These are phyloP conservation scores for Boletus bicolor DNA, from an alignment of 768 basidiomycete genomes.

Conservation along the genomic window DNA sequence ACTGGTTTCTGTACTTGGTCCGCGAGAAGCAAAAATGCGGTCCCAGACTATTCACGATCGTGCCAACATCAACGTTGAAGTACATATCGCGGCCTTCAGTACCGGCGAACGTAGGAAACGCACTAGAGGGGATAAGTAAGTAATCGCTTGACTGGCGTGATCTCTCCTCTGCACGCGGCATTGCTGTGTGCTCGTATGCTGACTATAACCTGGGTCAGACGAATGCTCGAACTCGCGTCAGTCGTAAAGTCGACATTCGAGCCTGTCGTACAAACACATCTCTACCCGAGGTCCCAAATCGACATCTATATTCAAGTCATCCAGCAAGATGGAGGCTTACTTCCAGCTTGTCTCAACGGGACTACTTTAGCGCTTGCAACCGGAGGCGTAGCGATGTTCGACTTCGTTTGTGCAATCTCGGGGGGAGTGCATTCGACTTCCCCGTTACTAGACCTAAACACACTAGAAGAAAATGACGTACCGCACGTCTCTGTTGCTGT, in stretches of 20 bases:
- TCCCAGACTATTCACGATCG: constrained; percentile 83
- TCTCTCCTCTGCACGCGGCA: not conserved
- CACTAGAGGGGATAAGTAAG: constrained; percentile 84
- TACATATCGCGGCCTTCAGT: constrained; percentile 84
- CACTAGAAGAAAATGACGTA: constrained; percentile 86
- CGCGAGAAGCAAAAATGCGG: constrained; percentile 81
- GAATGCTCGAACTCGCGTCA: constrained; percentile 80
- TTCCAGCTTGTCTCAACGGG: constrained; percentile 91
- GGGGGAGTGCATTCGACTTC: constrained; percentile 81
- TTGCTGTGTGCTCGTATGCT: not conserved
- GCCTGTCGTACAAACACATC: constrained; percentile 83
- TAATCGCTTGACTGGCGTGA: constrained; percentile 9
- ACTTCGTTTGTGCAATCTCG: constrained; percentile 88
- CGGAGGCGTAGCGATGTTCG: constrained; percentile 86
- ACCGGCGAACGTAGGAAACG: constrained; percentile 75
- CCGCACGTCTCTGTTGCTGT: constrained; percentile 87
- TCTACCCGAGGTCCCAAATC: constrained; percentile 94
- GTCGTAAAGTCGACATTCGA: constrained; percentile 94
- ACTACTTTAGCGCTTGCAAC: constrained; percentile 88
- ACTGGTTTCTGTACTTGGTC: constrained; percentile 85
- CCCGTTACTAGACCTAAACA: constrained; percentile 83
- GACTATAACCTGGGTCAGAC: constrained; percentile 44
- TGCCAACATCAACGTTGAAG: constrained; percentile 86
- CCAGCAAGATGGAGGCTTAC: constrained; percentile 89
- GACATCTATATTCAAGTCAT: constrained; percentile 91